These are phyloP conservation scores for Suillus subaureus DNA, from an alignment of 768 basidiomycete species.

Conservation along the genomic window DNA sequence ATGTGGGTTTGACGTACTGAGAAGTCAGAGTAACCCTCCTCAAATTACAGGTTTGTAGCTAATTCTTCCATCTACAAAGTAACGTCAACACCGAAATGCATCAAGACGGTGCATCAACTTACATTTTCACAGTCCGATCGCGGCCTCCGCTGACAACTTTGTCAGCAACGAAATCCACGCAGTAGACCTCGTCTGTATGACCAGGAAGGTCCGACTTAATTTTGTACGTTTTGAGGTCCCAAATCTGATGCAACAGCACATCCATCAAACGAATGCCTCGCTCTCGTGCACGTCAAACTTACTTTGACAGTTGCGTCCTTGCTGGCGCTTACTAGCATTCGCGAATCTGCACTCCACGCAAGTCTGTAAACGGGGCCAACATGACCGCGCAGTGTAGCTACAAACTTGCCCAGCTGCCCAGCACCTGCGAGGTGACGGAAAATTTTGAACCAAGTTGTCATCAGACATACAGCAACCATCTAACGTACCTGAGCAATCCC, in stretches of 20 bases:
- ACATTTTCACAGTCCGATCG: conserved; percentile 94
- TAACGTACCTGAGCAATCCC: conserved; percentile 69
- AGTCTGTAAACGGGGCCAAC: conserved; percentile 93
- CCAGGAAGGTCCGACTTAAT: conserved; percentile 93
- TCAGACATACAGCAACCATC: conserved; percentile 32
- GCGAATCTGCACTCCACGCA: conserved; percentile 92
- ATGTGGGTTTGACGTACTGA: background rate
- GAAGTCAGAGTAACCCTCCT: background rate
- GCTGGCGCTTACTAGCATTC: conserved; percentile 91
- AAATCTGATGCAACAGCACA: conserved; percentile 58
- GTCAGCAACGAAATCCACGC: conserved; percentile 98
- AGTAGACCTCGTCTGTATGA: conserved; percentile 97
- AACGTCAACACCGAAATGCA: conserved; percentile 3
- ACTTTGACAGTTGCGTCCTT: conserved; percentile 98
- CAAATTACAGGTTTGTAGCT: conserved; percentile 9
- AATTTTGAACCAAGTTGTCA: background rate
- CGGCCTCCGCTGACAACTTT: conserved; percentile 98
- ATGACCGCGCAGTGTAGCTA: conserved; percentile 89
- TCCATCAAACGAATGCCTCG: background rate
- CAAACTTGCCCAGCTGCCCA: conserved; percentile 79
- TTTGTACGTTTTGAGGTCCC: conserved; percentile 97
- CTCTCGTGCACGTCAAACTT: conserved; percentile 21
- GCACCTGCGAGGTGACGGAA: conserved; percentile 1
- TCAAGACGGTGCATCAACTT: conserved; percentile 30
- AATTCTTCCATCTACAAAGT: conserved; percentile 33